Evolutionary conservation across 345 rosid species (phyloP), one percentile per base, ranked within the genome.

Genomic region (Pugionium dolabratum): DNA sequence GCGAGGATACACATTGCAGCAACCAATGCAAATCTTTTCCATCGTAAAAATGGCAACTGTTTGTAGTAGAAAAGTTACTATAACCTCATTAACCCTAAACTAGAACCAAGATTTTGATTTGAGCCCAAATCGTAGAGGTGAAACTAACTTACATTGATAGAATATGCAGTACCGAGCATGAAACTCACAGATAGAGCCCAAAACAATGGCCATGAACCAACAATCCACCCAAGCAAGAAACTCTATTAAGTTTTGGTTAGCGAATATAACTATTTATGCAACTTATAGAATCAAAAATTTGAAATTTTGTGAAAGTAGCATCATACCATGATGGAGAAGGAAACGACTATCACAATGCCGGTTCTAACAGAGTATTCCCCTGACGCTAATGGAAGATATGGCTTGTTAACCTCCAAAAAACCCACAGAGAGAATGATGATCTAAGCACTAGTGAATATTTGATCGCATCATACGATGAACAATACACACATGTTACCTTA

Each of bases 1-100:
- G 87, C 90, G 41, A 93, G 82, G 67, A 93, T 93, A 83, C 98
- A 93, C 86, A 93, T 72, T 1, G 98, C 98, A n/a, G 98, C 98
- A 66, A 85, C 81, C 75, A 90, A 76, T 53, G 98, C 98, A 78
- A 78, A 93, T 78, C 89, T 82, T 80, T 93, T 93, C 98, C 98
- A 93, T 81, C 97, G 71, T 69, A 93, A 73, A 30, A 93, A 65
- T 25, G 97, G 98, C 77, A 93, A 66, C 98, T 93, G 80, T 64
- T 76, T 82, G 51, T 68, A 59, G 36, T 4, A 54, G 42, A 6
- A 33, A 42, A 5, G 69, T 60, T 45, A 39, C 1, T 32, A 32
- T 32, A 48, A 56, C 29, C 61, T 67, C 25, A 25, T 36, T 40
- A n/a, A n/a, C 39, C 33, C 53, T 9, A 56, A 31, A 48, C 31